Evolutionary conservation across 441 rosid species (phyloP).

Genomic region (Metrosideros polymorpha): DNA sequence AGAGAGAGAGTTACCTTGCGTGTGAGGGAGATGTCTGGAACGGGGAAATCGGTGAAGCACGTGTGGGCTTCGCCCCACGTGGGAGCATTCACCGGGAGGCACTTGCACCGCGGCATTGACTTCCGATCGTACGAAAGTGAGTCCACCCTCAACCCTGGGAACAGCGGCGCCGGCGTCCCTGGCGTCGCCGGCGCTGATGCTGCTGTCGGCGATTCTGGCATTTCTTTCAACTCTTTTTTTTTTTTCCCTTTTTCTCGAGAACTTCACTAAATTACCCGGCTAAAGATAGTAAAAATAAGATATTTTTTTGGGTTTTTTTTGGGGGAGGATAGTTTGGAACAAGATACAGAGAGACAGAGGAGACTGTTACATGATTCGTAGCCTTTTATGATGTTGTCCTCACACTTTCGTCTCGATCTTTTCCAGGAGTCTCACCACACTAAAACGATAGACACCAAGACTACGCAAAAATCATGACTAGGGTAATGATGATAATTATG

Average conservation of each 20-base stretch:
- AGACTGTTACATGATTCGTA: constrained; percentile 40
- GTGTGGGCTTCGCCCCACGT: constrained; percentile 53
- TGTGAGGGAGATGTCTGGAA: constrained; percentile 68
- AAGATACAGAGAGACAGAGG: neutral
- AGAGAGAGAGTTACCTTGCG: constrained; percentile 54
- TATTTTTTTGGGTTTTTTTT: constrained; percentile 2
- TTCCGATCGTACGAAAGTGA: constrained; percentile 87
- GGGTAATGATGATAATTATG: neutral
- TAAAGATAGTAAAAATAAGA: neutral
- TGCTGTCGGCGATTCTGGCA: constrained; percentile 38
- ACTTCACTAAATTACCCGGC: neutral
- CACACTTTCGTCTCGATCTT: constrained; percentile 30
- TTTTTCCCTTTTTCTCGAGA: neutral
- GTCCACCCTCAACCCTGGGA: constrained; percentile 61
- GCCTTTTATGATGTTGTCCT: constrained; percentile 36
- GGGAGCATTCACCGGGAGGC: constrained; percentile 75
- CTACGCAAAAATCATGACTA: neutral
- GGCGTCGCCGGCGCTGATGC: constrained; percentile 79
- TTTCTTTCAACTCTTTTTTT: neutral
- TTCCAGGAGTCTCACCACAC: constrained; percentile 27
- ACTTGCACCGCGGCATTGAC: constrained; percentile 75
- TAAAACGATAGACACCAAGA: neutral
- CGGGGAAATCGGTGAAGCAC: constrained; percentile 72
- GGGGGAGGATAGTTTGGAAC: neutral
- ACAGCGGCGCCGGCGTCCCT: constrained; percentile 86